Evolutionary conservation across 2,329 filamentous ascomycete genomes (phyloP), one percentile per base, ranked within the genome.

Genomic region (Penicillium decumbens): DNA sequence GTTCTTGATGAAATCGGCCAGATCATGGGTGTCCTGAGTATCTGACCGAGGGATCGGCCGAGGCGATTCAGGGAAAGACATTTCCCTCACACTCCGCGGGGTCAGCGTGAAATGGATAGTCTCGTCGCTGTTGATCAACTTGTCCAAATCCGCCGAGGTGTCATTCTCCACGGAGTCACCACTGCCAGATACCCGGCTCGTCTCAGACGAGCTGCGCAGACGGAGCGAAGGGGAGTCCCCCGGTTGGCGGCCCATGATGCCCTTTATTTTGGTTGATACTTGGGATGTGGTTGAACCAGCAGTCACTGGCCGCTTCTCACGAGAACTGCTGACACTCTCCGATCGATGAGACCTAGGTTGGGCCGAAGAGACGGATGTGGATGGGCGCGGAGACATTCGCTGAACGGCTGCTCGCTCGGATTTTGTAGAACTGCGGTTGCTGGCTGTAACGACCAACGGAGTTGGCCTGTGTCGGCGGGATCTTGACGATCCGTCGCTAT

Each of bases 101-200:
- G 88, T 93, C 25, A 92, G 75, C 1, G 88, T 92, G 66, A 87
- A 92, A 60, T 88, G 88, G 38, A 92, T 84, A 1, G 88, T 92
- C 64, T 90, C 82, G 59, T 89, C 85, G 66, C 88, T 90, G 49
- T 88, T 82, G 54, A 93, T 91, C 43, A 92, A 76, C 59, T 90
- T 80, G 63, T 93, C 88, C 61, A 93, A 85, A 59, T 87, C 81
- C 8, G 81, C 80, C 2, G 33, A 37, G 42, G 85, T 80, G 50
- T 84, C 80, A 40, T 81, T 80, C 6, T 61, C 62, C 24, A 56
- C 47, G 15, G 65, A 66, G 20, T 66, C 65, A 30, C 54, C 61
- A 33, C 60, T 65, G 5, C 54, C 58, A 35, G 64, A 66, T 39
- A 51, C 60, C 39, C 63, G 59, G 47, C 63, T 69, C 9, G 66